Evolutionary conservation across 1,284 basidiomycete species (phyloP).

Genomic region (Austroboletus niveus): DNA sequence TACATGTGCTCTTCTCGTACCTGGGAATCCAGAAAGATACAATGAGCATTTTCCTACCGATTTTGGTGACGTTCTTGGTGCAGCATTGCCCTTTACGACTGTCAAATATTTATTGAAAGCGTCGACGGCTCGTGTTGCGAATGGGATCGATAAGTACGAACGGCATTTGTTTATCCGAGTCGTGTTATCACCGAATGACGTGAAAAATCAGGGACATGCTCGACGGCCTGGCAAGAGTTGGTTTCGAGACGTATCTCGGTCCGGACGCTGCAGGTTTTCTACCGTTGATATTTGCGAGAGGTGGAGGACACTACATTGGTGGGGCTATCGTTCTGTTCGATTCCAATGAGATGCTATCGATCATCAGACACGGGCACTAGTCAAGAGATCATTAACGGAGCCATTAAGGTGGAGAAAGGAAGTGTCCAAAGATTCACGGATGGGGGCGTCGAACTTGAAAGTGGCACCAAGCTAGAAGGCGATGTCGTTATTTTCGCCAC

Average conservation of each 20-base stretch:
- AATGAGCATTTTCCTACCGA: conserved; percentile 27
- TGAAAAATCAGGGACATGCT: conserved; percentile 33
- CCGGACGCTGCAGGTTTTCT: conserved; percentile 40
- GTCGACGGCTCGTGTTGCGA: conserved; percentile 4
- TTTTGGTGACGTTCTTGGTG: conserved; percentile 22
- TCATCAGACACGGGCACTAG: conserved; percentile 36
- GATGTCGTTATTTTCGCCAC: conserved; percentile 48
- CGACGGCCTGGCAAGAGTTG: conserved; percentile 37
- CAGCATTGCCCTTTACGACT: conserved; percentile 20
- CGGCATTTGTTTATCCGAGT: neutral
- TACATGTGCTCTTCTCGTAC: neutral
- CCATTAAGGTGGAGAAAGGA: conserved; percentile 42
- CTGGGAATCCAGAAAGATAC: conserved; percentile 17
- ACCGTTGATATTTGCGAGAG: conserved; percentile 35
- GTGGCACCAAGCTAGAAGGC: conserved; percentile 38
- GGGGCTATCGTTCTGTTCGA: neutral
- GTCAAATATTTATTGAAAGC: conserved; percentile 11
- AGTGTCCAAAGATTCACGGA: conserved; percentile 34
- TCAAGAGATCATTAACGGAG: conserved; percentile 41
- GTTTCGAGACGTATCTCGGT: conserved; percentile 44
- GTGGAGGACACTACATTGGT: conserved; percentile 43
- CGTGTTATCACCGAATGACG: neutral
- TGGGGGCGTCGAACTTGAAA: conserved; percentile 37
- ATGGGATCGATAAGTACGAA: conserved; percentile 24
- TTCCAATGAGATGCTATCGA: neutral